Conservation (phyloP, 202 grass and related monocot genomes). For the Carex arenaria region DNA sequence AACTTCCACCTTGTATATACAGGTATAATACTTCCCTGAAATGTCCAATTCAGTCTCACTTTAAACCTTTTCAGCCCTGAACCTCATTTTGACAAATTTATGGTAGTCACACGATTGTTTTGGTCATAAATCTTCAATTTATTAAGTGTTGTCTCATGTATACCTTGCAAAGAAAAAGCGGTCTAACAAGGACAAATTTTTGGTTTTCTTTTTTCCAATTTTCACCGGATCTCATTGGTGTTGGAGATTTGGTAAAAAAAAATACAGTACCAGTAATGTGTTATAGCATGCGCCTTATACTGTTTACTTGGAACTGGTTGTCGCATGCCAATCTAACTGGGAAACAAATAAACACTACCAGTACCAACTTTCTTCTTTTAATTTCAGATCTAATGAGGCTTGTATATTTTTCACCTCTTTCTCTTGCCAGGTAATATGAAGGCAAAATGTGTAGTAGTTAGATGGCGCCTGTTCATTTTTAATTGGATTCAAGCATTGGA, state of each 20-base stretch:
- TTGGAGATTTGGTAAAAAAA: not conserved
- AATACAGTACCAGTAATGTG: not conserved
- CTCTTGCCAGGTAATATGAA: constrained; percentile 6
- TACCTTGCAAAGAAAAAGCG: not conserved
- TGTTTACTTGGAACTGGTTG: not conserved
- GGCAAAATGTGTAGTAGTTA: not conserved
- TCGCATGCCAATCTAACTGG: not conserved
- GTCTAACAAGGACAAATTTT: not conserved
- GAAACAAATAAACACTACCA: not conserved
- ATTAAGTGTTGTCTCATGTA: not conserved
- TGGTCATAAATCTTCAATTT: not conserved
- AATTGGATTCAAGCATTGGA: not conserved
- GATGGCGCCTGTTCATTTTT: not conserved
- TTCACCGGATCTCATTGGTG: too few species aligned
- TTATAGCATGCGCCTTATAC: not conserved
- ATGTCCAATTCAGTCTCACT: not conserved
- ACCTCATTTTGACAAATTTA: not conserved
- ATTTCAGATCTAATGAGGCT: not conserved
- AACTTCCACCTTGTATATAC: not conserved
- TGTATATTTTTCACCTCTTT: not conserved
- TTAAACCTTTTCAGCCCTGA: not conserved
- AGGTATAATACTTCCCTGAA: not conserved
- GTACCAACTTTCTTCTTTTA: not conserved
- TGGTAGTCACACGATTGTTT: not conserved
- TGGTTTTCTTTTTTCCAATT: too few species aligned